Conservation (phyloP, 2,329 filamentous ascomycete species). For the Fusarium globosum region DNA sequence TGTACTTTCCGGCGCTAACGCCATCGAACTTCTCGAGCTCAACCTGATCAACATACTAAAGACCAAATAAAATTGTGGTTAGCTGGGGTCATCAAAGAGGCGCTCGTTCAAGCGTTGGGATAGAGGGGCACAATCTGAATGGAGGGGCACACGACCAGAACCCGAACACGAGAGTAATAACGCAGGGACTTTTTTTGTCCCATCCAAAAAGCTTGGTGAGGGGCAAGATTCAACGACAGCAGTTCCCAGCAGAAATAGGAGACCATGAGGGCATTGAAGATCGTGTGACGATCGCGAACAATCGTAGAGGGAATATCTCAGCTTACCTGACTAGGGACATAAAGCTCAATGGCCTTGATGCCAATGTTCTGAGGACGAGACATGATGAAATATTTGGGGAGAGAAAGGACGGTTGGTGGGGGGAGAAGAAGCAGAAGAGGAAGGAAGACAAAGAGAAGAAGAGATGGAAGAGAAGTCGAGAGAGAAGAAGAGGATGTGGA, state of each 20-base stretch:
- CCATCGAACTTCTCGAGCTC: slow-evolving; percentile 91
- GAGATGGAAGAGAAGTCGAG: slow-evolving; percentile 27
- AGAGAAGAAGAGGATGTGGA: slow-evolving; percentile 30
- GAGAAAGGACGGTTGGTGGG: slow-evolving; percentile 19
- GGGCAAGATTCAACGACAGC: slow-evolving; percentile 33
- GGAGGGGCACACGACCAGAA: slow-evolving; percentile 44
- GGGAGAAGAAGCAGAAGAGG: slow-evolving; percentile 14
- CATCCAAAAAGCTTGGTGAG: slow-evolving; percentile 36
- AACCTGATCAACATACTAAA: slow-evolving; percentile 83
- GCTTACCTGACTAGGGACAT: slow-evolving; percentile 85
- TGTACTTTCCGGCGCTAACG: slow-evolving; percentile 85
- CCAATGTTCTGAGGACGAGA: slow-evolving; percentile 87
- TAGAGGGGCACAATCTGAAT: slow-evolving; percentile 41
- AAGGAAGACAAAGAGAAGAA: slow-evolving; percentile 30
- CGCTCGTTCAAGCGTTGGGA: slow-evolving; percentile 24
- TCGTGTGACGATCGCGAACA: slow-evolving; percentile 6
- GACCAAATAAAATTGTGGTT: slow-evolving; percentile 34
- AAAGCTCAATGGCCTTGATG: slow-evolving; percentile 93
- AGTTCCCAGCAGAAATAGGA: slow-evolving; percentile 15
- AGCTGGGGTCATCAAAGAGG: slow-evolving; percentile 40
- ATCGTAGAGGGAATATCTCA: slow-evolving; percentile 7
- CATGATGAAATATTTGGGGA: slow-evolving; percentile 61
- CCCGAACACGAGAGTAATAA: slow-evolving; percentile 28
- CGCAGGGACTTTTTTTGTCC: slow-evolving; percentile 36
- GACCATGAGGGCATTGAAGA: slow-evolving; percentile 13